A percentile compares a stretch with the other conserved stretches of the same genome.
Evolutionary conservation across 768 basidiomycete species (phyloP).

Genomic region (Leccinum longicurvipes): DNA sequence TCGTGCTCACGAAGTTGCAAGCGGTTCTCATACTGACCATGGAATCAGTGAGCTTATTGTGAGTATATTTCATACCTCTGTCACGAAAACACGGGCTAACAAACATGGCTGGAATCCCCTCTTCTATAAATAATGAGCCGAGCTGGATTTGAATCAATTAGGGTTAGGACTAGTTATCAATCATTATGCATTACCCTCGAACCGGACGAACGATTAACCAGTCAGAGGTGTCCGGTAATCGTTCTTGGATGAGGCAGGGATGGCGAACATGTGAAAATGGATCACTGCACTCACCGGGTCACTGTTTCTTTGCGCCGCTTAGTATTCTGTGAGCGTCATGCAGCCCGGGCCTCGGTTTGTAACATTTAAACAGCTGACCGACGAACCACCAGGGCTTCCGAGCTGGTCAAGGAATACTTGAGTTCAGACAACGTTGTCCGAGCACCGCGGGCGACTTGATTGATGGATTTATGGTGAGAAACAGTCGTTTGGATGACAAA

Average conservation of each 20-base stretch:
- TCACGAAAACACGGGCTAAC: neutral
- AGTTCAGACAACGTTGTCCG: conserved; percentile 4
- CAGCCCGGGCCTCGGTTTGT: no score
- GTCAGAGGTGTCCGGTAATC: neutral
- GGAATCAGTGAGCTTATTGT: neutral
- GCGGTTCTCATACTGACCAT: neutral
- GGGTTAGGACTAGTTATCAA: neutral
- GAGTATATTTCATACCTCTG: neutral
- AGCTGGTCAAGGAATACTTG: conserved; percentile 4
- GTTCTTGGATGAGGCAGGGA: neutral
- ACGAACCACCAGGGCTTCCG: no score
- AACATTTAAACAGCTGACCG: no score
- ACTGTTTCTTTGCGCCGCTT: neutral
- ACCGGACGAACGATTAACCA: neutral
- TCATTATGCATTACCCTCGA: neutral
- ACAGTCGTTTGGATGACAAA: conserved; percentile 35
- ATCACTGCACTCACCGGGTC: neutral
- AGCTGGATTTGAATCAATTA: neutral
- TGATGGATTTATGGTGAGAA: conserved; percentile 30
- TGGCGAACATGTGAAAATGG: neutral
- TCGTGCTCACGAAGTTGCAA: neutral
- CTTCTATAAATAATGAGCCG: neutral
- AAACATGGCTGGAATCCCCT: neutral
- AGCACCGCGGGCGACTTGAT: conserved; percentile 8
- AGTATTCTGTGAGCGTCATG: no score